Base-by-base conservation (phyloP, 805 yeast species). In the Ogataea neopini region DNA sequence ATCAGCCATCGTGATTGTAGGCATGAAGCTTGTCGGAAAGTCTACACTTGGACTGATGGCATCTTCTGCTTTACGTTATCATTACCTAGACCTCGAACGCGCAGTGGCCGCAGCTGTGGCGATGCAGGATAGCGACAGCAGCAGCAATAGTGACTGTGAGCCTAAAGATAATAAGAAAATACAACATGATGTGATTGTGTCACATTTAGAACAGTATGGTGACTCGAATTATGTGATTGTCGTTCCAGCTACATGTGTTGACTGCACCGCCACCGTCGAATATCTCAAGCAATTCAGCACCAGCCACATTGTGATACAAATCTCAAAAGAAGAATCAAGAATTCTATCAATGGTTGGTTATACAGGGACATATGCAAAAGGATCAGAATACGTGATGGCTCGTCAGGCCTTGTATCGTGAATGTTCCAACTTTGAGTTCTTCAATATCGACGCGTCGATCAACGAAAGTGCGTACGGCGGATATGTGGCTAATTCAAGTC, bases 41-140 rank as follows among this genome's bases (percentile, higher is more conserved):
- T 42, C 45, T 2, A 42, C 45, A 5, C 39, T 42, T 14, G 45
- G 45, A n/a, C 45, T 42, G 23, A 42, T 42, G 45, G 45, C 45
- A 17, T 14, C 45, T 23, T 42, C 45, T 4, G 45, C 45, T 5
- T 33, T 42, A 11, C 23, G 45, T 13, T 42, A 32, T 25, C 33
- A 33, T 20, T 42, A 29, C 13, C 17, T 42, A 32, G 45, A 42
- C 30, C 39, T 42, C 7, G 45, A 42, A 6, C 25, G 38, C 2
- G 23, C 8, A 11, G 45, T 42, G 32, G 18, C 33, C 10, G 25
- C 45, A 17, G 34, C 32, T 14, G 34, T 30, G 28, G 34, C 33
- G 20, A 14, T 28, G 20, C 35, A 30, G 19, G 29, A 22, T 2
- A n/a, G 33, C 4, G 23, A 25, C 26, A 11, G 42, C 7, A 6